Evolutionary conservation across 208 protist genomes (phyloP).

Genomic region (Crithidia mellificae): DNA sequence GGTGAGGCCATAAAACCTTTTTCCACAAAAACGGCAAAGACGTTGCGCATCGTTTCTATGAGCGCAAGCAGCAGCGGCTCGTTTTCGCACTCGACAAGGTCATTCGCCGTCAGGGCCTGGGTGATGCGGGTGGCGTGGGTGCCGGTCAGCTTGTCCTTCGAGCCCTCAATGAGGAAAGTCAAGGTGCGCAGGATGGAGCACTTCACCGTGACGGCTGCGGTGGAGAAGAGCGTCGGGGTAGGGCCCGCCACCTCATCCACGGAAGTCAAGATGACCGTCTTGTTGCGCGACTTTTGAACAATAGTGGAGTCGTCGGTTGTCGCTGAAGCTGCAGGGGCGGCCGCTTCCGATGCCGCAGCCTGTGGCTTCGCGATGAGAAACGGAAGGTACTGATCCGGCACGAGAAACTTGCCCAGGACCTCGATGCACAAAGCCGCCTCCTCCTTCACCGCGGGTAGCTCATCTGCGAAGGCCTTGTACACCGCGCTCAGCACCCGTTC

Average conservation of each 20-base stretch:
- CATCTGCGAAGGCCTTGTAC: slow-evolving; percentile 85
- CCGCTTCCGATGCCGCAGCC: not conserved
- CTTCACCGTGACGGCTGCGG: slow-evolving; percentile 72
- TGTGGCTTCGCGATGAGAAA: slow-evolving; percentile 70
- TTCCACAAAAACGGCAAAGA: slow-evolving; percentile 48
- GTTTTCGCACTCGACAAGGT: slow-evolving; percentile 69
- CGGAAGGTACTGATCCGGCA: slow-evolving; percentile 87
- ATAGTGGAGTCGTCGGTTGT: slow-evolving; percentile 39
- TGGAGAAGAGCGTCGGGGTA: slow-evolving; percentile 83
- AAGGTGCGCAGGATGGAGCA: slow-evolving; percentile 76
- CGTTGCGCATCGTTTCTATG: slow-evolving; percentile 43
- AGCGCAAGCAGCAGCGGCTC: slow-evolving; percentile 69
- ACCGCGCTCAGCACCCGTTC: slow-evolving; percentile 79
- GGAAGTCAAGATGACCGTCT: slow-evolving; percentile 68
- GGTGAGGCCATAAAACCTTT: slow-evolving; percentile 63
- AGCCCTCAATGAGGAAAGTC: slow-evolving; percentile 67
- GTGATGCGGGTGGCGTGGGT: slow-evolving; percentile 65
- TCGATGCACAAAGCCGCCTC: slow-evolving; percentile 79
- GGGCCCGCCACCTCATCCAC: slow-evolving; percentile 25
- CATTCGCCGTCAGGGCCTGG: slow-evolving; percentile 59
- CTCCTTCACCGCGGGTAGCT: slow-evolving; percentile 64
- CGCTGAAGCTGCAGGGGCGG: not conserved
- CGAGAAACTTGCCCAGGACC: slow-evolving; percentile 86
- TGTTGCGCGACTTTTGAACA: slow-evolving; percentile 53
- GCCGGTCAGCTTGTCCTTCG: slow-evolving; percentile 55